phyloP scores from a whole-genome alignment of 768 basidiomycete species.

The Tricholoma sp. region DNA sequence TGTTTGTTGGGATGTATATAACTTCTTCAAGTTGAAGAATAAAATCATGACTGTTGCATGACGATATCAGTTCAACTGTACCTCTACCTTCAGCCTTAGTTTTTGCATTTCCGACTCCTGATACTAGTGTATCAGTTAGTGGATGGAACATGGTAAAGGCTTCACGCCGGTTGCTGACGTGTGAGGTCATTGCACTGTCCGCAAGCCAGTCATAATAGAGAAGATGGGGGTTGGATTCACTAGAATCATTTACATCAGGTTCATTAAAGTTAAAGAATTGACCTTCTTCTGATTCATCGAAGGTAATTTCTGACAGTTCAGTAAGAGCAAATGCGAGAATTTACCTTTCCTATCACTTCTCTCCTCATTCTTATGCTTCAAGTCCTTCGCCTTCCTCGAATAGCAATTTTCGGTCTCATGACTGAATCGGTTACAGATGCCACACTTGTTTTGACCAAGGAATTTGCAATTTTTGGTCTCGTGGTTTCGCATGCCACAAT shows the following conservation, averaged over 20 bases:
- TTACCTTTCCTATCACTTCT: neutral
- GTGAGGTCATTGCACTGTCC: slow-evolving; percentile 6
- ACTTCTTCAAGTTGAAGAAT: neutral
- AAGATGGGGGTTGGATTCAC: neutral
- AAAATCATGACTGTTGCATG: neutral
- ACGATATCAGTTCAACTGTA: neutral
- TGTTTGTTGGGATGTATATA: neutral
- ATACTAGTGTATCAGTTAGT: neutral
- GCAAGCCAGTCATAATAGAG: slow-evolving; percentile 7
- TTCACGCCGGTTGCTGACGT: slow-evolving; percentile 1
- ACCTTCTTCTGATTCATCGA: neutral
- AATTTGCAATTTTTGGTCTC: neutral
- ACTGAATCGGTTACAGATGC: neutral
- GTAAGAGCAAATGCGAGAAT: neutral
- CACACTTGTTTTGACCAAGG: neutral
- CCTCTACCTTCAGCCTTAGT: neutral
- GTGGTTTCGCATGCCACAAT: neutral
- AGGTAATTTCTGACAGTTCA: neutral
- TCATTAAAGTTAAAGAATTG: neutral
- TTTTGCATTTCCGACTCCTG: slow-evolving; percentile 1
- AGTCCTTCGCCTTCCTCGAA: neutral
- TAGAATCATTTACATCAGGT: neutral
- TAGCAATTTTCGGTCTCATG: neutral
- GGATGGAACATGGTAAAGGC: slow-evolving; percentile 1
- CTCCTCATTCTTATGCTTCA: neutral